Base-by-base conservation (phyloP, 768 basidiomycete genomes). In the Cystofilobasidium ferigula region DNA sequence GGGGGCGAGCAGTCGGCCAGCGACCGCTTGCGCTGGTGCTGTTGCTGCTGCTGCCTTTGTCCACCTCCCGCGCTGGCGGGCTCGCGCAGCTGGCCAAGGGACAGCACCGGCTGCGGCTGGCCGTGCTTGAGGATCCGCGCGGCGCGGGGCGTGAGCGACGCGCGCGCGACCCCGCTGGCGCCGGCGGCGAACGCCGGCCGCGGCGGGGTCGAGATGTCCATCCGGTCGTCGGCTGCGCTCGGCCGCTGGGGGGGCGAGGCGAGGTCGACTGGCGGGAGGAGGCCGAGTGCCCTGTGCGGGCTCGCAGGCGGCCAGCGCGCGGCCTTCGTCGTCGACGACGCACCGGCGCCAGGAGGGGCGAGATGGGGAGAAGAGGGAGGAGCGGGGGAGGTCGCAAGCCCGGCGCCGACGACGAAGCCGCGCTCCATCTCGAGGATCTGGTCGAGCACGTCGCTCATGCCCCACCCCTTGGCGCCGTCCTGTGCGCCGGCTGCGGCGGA, bases 361-460 rank as follows among this genome's bases (percentile, higher is more conserved):
- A n/a, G n/a, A n/a, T n/a, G n/a, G n/a, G n/a, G n/a, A n/a, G 43
- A 26, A 16, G 24, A 16, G 22, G 48, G 20, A 8, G 20, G 30
- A 28, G 24, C 48, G 28, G 61, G 62, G 12, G 62, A 38, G 35
- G 45, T 36, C 0, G 30, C 51, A 35, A 54, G 13, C 18, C 62
- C 62, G 20, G 10, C 10, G 28, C 58, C 58, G 20, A 57, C 58
- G 53, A 62, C 40, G 42, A 67, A 67, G 1, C 65, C 65, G 53
- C 59, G 59, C 45, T 67, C 65, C 65, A 67, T 67, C 53, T 67
- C 65, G 32, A 67, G 60, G 32, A 67, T 67, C 34, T 60, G 47
- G 42, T 67, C 59, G n/a, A 67, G 45, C 13, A 67, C 59, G 26
- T 61, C 65, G 35, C 32, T 30, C 65, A 67, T 67, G 14, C 53